These are phyloP conservation scores for Lagerstroemia speciosa DNA, from an alignment of 345 rosid genomes.

Conservation along the genomic window DNA sequence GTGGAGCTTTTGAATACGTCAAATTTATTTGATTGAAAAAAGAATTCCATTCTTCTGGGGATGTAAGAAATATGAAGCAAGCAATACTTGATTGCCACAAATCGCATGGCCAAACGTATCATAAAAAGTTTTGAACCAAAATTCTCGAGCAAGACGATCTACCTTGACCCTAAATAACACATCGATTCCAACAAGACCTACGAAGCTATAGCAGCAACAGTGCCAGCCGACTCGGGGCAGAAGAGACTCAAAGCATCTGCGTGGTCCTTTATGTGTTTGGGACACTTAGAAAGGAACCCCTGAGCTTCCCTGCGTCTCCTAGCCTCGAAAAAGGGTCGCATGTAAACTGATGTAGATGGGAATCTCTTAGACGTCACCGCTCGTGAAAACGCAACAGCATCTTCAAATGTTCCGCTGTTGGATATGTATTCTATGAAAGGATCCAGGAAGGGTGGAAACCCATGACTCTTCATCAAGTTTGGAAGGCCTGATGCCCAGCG, in stretches of 20 bases:
- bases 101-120: constrained; percentile 13
- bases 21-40: background rate
- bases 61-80: background rate
- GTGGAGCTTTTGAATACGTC: background rate
- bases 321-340: constrained; percentile 45
- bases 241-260: constrained; percentile 81
- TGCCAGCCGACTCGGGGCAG: constrained; percentile 25
- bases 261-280: constrained; percentile 50
- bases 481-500: constrained; percentile 50
- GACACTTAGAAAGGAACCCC: constrained; percentile 62
- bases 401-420: constrained; percentile 49
- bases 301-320: constrained; percentile 62
- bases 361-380: constrained; percentile 59
- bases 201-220: constrained; percentile 23
- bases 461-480: constrained; percentile 62
- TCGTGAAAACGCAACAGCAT: constrained; percentile 54
- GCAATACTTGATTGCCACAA: background rate
- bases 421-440: constrained; percentile 64
- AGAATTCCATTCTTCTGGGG: background rate
- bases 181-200: background rate
- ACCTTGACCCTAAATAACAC: constrained; percentile 9
- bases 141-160: constrained; percentile 3
- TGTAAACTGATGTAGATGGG: constrained; percentile 59
- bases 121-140: constrained; percentile 5
- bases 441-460: constrained; percentile 62